phyloP scores from a whole-genome alignment of 2,329 filamentous ascomycete genomes.

The Apiospora sp. region DNA sequence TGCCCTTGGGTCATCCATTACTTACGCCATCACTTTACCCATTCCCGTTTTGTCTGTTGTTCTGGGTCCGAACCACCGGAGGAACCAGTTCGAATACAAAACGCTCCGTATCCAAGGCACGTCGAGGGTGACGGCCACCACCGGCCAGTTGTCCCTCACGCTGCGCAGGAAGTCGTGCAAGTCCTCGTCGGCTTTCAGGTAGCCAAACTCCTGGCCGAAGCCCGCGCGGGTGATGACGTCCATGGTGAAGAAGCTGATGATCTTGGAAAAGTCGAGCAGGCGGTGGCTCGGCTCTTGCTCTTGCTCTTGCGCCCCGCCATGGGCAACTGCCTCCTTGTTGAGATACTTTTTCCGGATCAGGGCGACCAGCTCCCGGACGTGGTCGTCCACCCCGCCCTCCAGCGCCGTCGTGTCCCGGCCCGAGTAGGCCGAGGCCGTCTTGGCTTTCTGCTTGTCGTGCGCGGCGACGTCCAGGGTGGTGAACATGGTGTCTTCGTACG shows the following conservation, averaged over 20 bases:
- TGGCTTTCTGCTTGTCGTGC: constrained; percentile 50
- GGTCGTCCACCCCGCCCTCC: constrained; percentile 22
- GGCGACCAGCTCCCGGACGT: constrained; percentile 19
- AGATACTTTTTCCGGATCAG: constrained; percentile 21
- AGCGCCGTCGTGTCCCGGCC: constrained; percentile 21
- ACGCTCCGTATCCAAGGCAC: constrained; percentile 33
- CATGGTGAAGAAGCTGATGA: constrained; percentile 33
- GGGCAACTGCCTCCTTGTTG: too few species aligned
- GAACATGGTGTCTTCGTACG: constrained; percentile 59
- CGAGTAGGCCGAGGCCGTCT: constrained; percentile 40
- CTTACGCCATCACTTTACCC: constrained; percentile 35
- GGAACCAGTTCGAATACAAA: constrained; percentile 30
- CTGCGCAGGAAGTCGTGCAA: constrained; percentile 32
- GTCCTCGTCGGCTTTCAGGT: constrained; percentile 32
- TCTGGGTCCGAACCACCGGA: constrained; percentile 34
- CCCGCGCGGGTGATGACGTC: constrained; percentile 36
- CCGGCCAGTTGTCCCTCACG: constrained; percentile 24
- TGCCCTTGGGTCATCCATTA: neutral
- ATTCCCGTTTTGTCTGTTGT: constrained; percentile 31
- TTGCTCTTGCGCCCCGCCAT: too few species aligned
- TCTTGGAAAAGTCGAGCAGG: constrained; percentile 32
- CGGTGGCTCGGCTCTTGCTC: constrained; percentile 2
- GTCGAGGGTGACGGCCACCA: constrained; percentile 30
- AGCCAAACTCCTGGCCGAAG: constrained; percentile 38
- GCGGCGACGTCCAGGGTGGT: constrained; percentile 51